A percentile compares a stretch with the other conserved stretches of the same genome.
phyloP scores from a whole-genome alignment of 768 basidiomycete genomes.

The Boletus rufocinnamomeus region DNA sequence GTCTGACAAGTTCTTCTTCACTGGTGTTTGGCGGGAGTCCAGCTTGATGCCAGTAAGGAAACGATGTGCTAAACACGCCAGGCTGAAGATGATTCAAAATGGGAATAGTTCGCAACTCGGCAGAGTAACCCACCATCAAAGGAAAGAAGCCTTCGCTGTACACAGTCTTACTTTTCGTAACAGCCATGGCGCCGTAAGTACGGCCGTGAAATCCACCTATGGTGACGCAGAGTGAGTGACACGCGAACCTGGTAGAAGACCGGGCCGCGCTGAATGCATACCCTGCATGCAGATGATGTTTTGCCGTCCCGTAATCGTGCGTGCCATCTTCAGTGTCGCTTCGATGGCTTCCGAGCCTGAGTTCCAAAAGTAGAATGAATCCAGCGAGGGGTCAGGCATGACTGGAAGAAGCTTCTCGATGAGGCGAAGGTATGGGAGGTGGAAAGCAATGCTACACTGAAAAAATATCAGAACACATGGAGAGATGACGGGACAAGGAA shows the following conservation, averaged over 20 bases:
- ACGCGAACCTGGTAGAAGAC: background rate
- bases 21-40: conserved; percentile 58
- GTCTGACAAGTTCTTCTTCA: conserved; percentile 55
- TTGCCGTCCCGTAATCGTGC: conserved; percentile 73
- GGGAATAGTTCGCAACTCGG: background rate
- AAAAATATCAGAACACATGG: background rate
- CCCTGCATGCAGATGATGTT: conserved; percentile 94
- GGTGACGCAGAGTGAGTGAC: conserved; percentile 1
- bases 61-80: conserved; percentile 78
- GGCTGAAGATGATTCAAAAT: conserved; percentile 49
- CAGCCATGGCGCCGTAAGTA: conserved; percentile 89
- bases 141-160: conserved; percentile 81
- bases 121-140: conserved; percentile 63
- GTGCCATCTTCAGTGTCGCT: conserved; percentile 85
- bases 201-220: conserved; percentile 86
- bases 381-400: conserved; percentile 89
- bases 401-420: conserved; percentile 82
- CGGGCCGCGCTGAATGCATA: conserved; percentile 16
- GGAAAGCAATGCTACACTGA: conserved; percentile 88
- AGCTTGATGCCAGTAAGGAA: conserved; percentile 92
- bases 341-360: conserved; percentile 95
- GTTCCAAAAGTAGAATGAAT: conserved; percentile 98
- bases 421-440: conserved; percentile 82
- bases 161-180: conserved; percentile 93
- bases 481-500: background rate